Base-by-base conservation (phyloP, 2,329 filamentous ascomycete species). In the Xylariaceae sp. region DNA sequence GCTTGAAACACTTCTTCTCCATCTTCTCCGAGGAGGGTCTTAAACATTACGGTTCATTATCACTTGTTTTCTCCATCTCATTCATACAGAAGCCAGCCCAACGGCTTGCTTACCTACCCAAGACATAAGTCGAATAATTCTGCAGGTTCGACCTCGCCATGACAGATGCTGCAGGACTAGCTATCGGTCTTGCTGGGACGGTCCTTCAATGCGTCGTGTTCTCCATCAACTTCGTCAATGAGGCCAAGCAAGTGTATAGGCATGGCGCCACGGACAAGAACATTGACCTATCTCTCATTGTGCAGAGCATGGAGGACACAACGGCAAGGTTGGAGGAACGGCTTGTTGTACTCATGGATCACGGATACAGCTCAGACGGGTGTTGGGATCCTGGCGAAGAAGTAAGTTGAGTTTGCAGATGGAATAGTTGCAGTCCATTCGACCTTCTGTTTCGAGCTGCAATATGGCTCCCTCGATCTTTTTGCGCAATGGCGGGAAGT, bases 171-270 rank as follows among this genome's bases (percentile, higher is more conserved):
- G 42, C 38, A 5, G 45, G 40, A 5, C 32, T 45, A 15, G 48
- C 48, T 7, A 43, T 53, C 17, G 29, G 43, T 3, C 40, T 54
- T 12, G 41, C 45, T 3, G 48, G 45, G n/a, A 44, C 38, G 21
- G 46, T 44, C 13, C 24, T 50, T 4, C 51, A 50, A 14, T 31
- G 52, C 3, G 43, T 54, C 16, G 23, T 47, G 19, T 43, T 52
- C 31, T 47, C 47, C 5, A 42, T 46, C 16, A 43, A 50, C 12
- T 49, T 53, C n/a, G 39, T 52, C 5, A 18, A 26, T 16, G 42
- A 54, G 17, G 44, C 33, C 17, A 54, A 54, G 26, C 47, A 55
- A 24, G 42, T 54, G n/a, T 46, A 52, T 27, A 38, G 30, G 3
- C 41, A 50, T 2, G 51, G 47, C 9, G 39, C 41, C 9, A 55